Conservation (phyloP, 176 grass and related monocot species). For the Elaeis guineensis region DNA sequence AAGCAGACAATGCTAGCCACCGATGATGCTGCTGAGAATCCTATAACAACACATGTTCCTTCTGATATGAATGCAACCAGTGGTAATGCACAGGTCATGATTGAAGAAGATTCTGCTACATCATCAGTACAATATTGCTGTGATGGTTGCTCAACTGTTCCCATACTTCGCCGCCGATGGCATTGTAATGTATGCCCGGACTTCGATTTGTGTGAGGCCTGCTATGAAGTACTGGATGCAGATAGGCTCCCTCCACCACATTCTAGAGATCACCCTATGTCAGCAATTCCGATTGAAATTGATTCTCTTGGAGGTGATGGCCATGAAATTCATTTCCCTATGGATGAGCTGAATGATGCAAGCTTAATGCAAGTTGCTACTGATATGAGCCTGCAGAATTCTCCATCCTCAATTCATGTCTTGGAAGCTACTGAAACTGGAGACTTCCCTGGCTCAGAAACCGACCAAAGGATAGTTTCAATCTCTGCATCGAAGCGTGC, state of each 20-base stretch:
- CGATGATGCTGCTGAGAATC: slow-evolving; percentile 73
- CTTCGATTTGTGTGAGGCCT: slow-evolving; percentile 92
- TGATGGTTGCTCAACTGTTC: slow-evolving; percentile 97
- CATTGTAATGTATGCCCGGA: slow-evolving; percentile 94
- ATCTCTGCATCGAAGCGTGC: slow-evolving; percentile 94
- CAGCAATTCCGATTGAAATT: slow-evolving; percentile 87
- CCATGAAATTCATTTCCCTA: slow-evolving; percentile 72
- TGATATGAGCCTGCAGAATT: slow-evolving; percentile 50
- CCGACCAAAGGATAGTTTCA: slow-evolving; percentile 64
- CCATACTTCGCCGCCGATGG: slow-evolving; percentile 90
- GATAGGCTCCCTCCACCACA: slow-evolving; percentile 78
- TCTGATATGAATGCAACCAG: slow-evolving; percentile 39
- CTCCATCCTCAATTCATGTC: slow-evolving; percentile 61
- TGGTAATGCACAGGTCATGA: slow-evolving; percentile 70
- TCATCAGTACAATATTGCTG: slow-evolving; percentile 98
- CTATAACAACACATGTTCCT: slow-evolving; percentile 31
- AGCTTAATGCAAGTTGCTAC: slow-evolving; percentile 35
- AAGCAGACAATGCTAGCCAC: slow-evolving; percentile 94
- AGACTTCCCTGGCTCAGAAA: slow-evolving; percentile 38
- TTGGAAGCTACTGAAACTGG: slow-evolving; percentile 57
- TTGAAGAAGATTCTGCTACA: slow-evolving; percentile 84
- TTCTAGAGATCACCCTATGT: slow-evolving; percentile 87
- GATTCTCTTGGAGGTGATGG: slow-evolving; percentile 72
- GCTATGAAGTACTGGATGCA: slow-evolving; percentile 92
- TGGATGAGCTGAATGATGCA: slow-evolving; percentile 57